Evolutionary conservation across 306 rosid genomes (phyloP), one percentile per base, ranked within the genome.

Genomic region (Gleditsia sinensis): DNA sequence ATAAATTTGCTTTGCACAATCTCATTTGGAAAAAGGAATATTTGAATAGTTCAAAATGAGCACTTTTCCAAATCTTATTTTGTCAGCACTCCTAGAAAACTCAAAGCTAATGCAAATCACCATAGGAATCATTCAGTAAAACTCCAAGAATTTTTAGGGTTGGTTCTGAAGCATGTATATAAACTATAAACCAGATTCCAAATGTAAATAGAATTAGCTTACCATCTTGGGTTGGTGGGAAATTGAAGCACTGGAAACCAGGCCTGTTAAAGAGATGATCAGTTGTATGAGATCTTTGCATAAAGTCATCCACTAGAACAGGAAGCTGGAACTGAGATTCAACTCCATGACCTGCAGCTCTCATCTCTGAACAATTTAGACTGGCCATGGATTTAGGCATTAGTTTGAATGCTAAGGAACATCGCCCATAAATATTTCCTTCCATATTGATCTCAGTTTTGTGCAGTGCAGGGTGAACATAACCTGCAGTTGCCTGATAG

Each of bases 401-500:
- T 30, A 94, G 95, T 74, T 90, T 94, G 79, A 94, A 92, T 56
- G 92, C 83, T 75, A 92, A 79, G 49, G 99, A 94, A 66, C 96
- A 92, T 28, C 93, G 81, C 32, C 96, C 99, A 71, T 84, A 82
- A 81, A 94, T 80, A 83, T 88, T 90, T 67, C 87, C 86, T 78
- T 90, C 96, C 70, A 87, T 84, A 77, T 85, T 86, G 53, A 86
- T 75, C 55, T 92, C 99, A 24, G 87, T 84, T 87, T 90, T 90
- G 80, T 79, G 93, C 72, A 87, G 66, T 39, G 99, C 98, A 37
- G 97, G 97, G 86, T 80, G 87, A 82, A 94, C 91, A 85, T 88
- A 94, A 42, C 99, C 99, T 39, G 99, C 99, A 21, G 99, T 92
- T 63, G 96, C 99, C 66, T 92, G 99, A 87, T 92, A 87, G 28